Evolutionary conservation across 805 yeast genomes (phyloP).

Genomic region (Yarrowia sp.): DNA sequence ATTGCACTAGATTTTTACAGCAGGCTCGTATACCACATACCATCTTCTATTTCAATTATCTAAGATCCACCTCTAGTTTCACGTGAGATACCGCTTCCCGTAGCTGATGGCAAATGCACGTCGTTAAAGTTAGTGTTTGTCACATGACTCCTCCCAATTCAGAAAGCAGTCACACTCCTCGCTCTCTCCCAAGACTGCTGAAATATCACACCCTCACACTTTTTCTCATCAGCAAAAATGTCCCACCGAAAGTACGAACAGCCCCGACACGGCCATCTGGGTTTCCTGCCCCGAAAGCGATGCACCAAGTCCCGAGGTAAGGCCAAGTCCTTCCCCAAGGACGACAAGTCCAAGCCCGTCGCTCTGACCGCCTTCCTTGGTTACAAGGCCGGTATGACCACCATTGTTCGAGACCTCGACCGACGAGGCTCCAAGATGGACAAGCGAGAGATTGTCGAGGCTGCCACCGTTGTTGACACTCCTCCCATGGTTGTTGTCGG

Average conservation of each 20-base stretch:
- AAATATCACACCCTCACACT: not conserved
- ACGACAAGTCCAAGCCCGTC: constrained; percentile 95
- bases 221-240: constrained; percentile 49
- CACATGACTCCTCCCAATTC: not conserved
- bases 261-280: constrained; percentile 99
- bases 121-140: no score
- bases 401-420: constrained; percentile 99
- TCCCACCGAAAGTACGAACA: constrained; percentile 99
- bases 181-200: not conserved
- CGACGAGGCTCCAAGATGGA: constrained; percentile 99
- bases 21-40: no score
- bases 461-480: constrained; percentile 98
- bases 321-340: constrained; percentile 99
- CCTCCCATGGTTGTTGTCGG: constrained; percentile 99
- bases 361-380: constrained; percentile 99
- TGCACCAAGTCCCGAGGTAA: constrained; percentile 97
- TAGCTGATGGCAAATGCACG: no score
- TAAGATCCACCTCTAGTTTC: no score
- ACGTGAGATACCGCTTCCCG: no score
- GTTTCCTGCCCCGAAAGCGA: constrained; percentile 99
- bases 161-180: not conserved
- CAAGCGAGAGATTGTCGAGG: constrained; percentile 99
- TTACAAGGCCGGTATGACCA: constrained; percentile 99
- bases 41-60: no score
- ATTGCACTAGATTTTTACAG: no score